Evolutionary conservation across 768 basidiomycete species (phyloP), one percentile per base, ranked within the genome.

Genomic region (Guyanaporus albipodus): DNA sequence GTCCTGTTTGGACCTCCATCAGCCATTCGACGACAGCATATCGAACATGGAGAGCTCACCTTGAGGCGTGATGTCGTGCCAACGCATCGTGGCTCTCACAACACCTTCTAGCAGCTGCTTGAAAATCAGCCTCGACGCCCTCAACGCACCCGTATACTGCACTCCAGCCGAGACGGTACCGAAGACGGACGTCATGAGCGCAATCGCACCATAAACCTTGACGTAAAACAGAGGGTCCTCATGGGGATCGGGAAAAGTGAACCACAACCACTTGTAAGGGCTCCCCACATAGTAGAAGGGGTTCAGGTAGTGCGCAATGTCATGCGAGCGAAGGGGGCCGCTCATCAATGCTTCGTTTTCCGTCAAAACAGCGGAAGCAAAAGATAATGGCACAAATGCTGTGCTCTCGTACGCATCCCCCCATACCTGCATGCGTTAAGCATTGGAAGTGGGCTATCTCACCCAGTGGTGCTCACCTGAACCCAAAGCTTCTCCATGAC

Each of bases 21-120:
- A 53, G 29, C 47, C 26, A 27, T n/a, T 31, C 12, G 9, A 43
- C 15, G 23, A 44, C 15, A 17, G n/a, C 29, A 38, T 38, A 26
- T 14, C 12, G 6, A 21, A 7, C 14, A 7, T 27, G 7, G 4
- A 18, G 21, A 10, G 2, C 49, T 27, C 56, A 73, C 87, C 88
- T 66, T 85, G 80, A 2, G 90, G 90, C 0, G 90, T 91, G 0
- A 84, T 82, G 59, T 91, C 88, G 58, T 84, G 83, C 74, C 85
- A 89, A 44, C 89, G 75, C 75, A 92, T 90, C 6, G 91, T 91
- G 8, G 90, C 87, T 12, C 80, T 74, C 15, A 91, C 82, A 9
- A 93, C 86, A 0, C 77, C 77, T 7, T 73, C 76, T 42, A 92
- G 67, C 29, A 93, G 67, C 41, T 74, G 71, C 54, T 69, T 77